phyloP scores from a whole-genome alignment of 768 basidiomycete species.

The Lepiota venenata region DNA sequence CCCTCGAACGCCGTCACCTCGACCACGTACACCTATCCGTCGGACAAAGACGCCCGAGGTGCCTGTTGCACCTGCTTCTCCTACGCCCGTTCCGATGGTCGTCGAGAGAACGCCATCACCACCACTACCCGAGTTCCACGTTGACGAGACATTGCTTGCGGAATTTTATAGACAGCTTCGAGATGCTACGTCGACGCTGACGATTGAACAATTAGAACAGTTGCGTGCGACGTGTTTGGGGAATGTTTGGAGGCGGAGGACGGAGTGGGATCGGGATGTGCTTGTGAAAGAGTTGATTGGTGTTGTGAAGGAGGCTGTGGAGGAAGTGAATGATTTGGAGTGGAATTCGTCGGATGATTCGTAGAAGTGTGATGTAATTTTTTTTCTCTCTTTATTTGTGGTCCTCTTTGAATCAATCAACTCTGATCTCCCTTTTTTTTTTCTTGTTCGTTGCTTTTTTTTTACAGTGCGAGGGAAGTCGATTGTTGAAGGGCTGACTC shows the following conservation, averaged over 20 bases:
- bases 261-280: constrained; percentile 78
- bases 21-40: constrained; percentile 14
- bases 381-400: too few relatives aligned
- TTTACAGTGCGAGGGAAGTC: too few relatives aligned
- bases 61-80: constrained; percentile 12
- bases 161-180: constrained; percentile 48
- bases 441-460: too few relatives aligned
- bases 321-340: constrained; percentile 46
- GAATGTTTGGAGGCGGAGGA: constrained; percentile 76
- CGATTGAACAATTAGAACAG: constrained; percentile 91
- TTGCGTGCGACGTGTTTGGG: constrained; percentile 81
- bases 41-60: constrained; percentile 13
- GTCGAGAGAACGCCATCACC: constrained; percentile 66
- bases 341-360: too few relatives aligned
- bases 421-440: too few relatives aligned
- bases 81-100: constrained; percentile 37
- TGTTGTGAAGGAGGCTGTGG: constrained; percentile 61
- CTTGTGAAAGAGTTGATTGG: constrained; percentile 58
- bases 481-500: too few relatives aligned
- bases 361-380: too few relatives aligned
- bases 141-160: constrained; percentile 49
- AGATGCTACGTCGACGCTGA: constrained; percentile 55
- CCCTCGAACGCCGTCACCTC: constrained; percentile 9
- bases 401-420: too few relatives aligned
- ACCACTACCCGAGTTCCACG: constrained; percentile 73